A percentile compares a stretch with the other conserved stretches of the same genome.
phyloP scores from a whole-genome alignment of 805 yeast species.

The Spathaspora gorwiae region DNA sequence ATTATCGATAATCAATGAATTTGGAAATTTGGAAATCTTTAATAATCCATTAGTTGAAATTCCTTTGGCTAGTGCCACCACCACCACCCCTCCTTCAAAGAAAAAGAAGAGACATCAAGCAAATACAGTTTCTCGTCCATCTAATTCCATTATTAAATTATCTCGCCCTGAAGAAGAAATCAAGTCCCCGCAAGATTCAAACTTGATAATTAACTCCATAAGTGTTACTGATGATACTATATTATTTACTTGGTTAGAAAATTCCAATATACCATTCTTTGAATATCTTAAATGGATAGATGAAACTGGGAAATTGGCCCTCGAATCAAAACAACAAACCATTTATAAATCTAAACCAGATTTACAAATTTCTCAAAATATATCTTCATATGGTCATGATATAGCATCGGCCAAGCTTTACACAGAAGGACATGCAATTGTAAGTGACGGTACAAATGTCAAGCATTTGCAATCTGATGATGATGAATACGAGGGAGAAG shows the following conservation, averaged over 20 bases:
- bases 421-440: constrained; percentile 56
- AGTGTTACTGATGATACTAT: constrained; percentile 32
- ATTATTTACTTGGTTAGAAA: constrained; percentile 58
- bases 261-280: constrained; percentile 52
- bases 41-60: constrained; percentile 44
- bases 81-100: constrained; percentile 23
- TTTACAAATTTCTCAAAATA: constrained; percentile 33
- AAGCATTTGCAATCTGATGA: constrained; percentile 49
- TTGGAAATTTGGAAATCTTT: constrained; percentile 71
- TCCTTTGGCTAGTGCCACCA: constrained; percentile 1
- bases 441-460: constrained; percentile 61
- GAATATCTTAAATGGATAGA: constrained; percentile 50
- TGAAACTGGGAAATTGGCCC: constrained; percentile 18
- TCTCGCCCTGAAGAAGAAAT: constrained; percentile 42
- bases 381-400: constrained; percentile 44
- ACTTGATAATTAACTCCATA: constrained; percentile 24
- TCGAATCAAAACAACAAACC: constrained; percentile 17
- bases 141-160: constrained; percentile 43
- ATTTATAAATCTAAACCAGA: constrained; percentile 38
- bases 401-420: constrained; percentile 51
- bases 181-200: constrained; percentile 25
- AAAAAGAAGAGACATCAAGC: constrained; percentile 41
- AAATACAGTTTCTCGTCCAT: constrained; percentile 46
- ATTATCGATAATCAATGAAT: constrained; percentile 63
- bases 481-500: constrained; percentile 44